phyloP scores from a whole-genome alignment of 148 eudicot species.

The Rhododendron williamsianum region DNA sequence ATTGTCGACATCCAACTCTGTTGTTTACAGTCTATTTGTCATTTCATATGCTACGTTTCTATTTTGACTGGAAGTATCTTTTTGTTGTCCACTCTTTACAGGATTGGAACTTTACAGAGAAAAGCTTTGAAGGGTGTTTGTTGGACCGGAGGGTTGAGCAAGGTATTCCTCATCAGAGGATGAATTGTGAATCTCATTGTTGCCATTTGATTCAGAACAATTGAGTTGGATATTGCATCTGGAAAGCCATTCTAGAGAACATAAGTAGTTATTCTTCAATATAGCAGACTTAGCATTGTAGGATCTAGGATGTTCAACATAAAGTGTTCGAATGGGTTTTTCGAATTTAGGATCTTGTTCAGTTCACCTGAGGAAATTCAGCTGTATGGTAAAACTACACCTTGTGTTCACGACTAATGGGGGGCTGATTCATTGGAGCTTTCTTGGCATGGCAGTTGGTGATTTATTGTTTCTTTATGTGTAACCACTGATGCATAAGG shows the following conservation, averaged over 20 bases:
- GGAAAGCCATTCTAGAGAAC: background rate
- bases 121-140: slow-evolving; percentile 4
- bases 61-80: background rate
- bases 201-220: background rate
- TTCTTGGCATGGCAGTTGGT: background rate
- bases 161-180: background rate
- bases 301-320: background rate
- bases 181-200: background rate
- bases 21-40: background rate
- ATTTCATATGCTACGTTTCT: background rate
- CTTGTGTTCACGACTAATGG: background rate
- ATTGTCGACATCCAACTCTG: background rate
- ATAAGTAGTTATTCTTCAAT: background rate
- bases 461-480: background rate
- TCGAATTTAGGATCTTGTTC: background rate
- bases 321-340: background rate
- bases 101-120: background rate
- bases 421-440: background rate
- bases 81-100: background rate
- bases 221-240: background rate
- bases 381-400: background rate
- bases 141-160: background rate
- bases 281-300: background rate
- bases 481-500: background rate
- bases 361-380: background rate